These are phyloP conservation scores for Akanthomyces uredinophilus DNA, from an alignment of 2,329 filamentous ascomycete species.

Conservation along the genomic window DNA sequence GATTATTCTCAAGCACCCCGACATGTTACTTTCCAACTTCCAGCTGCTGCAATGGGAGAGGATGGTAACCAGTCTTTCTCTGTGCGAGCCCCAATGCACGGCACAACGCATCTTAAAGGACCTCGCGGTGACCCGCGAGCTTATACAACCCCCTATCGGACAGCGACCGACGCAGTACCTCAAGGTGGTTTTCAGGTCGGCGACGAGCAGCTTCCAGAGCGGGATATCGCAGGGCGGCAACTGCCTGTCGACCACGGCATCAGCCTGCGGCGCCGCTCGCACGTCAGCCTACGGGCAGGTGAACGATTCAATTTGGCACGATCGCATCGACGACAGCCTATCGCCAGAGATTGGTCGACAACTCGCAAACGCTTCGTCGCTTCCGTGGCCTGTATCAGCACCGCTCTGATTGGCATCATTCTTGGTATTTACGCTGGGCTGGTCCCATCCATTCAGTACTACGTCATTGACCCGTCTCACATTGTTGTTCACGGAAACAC, in stretches of 20 bases:
- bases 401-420: constrained; percentile 63
- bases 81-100: neutral
- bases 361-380: constrained; percentile 65
- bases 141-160: neutral
- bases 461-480: constrained; percentile 64
- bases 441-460: constrained; percentile 74
- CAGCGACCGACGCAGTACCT: neutral
- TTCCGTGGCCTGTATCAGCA: constrained; percentile 65
- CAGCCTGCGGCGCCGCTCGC: constrained; percentile 45
- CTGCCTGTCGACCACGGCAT: constrained; percentile 30
- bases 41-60: constrained; percentile 9
- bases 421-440: constrained; percentile 73
- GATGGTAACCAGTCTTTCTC: constrained; percentile 11
- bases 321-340: constrained; percentile 56
- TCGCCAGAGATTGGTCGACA: constrained; percentile 67
- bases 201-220: constrained; percentile 23
- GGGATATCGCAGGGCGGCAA: constrained; percentile 22
- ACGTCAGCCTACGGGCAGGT: constrained; percentile 48
- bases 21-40: constrained; percentile 17
- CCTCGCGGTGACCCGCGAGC: neutral
- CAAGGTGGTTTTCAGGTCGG: constrained; percentile 17
- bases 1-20: constrained; percentile 16
- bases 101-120: neutral
- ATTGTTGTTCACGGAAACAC: constrained; percentile 68
- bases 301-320: constrained; percentile 48